Evolutionary conservation across 805 yeast genomes (phyloP).

Genomic region (Monosporozyma solicola): DNA sequence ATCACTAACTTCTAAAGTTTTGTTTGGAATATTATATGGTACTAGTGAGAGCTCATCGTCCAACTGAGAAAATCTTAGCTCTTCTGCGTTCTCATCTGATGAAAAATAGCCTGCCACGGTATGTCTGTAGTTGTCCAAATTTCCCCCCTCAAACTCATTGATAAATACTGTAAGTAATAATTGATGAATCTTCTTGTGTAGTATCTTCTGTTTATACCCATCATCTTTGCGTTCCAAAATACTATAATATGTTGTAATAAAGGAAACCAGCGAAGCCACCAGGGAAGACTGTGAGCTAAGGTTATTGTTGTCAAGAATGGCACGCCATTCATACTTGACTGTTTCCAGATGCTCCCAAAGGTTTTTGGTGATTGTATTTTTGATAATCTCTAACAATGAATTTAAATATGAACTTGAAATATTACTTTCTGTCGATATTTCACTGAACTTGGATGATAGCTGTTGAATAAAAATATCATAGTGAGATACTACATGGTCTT

Average conservation of each 20-base stretch:
- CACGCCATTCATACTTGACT: background rate
- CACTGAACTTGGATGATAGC: background rate
- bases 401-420: background rate
- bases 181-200: background rate
- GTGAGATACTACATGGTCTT: constrained; percentile 10
- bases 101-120: background rate
- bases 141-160: background rate
- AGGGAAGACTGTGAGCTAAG: background rate
- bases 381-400: background rate
- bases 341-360: background rate
- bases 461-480: background rate
- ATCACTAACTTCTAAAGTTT: constrained; percentile 47
- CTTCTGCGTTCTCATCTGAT: background rate
- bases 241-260: background rate
- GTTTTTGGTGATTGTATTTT: background rate
- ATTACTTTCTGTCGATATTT: background rate
- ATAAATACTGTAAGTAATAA: background rate
- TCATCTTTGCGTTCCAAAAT: background rate
- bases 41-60: background rate
- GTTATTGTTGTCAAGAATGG: background rate
- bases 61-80: background rate
- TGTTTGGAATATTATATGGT: constrained; percentile 17
- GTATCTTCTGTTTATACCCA: background rate
- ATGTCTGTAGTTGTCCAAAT: no score
- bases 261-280: background rate